These are phyloP conservation scores for Aspergillus sp. DNA, from an alignment of 2,329 filamentous ascomycete genomes.

Conservation along the genomic window DNA sequence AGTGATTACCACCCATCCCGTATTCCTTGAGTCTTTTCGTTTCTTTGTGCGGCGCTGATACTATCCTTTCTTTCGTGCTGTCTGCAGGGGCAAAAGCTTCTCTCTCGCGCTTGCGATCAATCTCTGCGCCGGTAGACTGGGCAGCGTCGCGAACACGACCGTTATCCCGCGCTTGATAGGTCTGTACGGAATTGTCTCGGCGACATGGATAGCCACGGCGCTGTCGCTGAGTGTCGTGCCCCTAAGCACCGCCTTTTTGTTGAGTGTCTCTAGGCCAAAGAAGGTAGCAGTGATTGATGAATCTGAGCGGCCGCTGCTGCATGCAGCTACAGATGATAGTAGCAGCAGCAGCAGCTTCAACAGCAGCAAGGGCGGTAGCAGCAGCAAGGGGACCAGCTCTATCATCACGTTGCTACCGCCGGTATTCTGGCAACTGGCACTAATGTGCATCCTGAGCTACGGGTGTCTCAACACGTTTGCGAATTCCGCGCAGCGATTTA, in stretches of 20 bases:
- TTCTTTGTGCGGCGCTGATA: not conserved
- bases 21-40: not conserved
- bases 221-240: not conserved
- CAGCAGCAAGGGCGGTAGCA: too few relatives aligned
- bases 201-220: constrained; percentile 5
- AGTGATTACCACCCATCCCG: not conserved
- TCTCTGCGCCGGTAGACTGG: not conserved
- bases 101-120: constrained; percentile 3
- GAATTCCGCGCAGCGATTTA: constrained; percentile 9
- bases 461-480: constrained; percentile 4
- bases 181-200: not conserved
- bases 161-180: not conserved
- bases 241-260: not conserved
- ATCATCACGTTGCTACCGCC: not conserved
- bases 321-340: too few relatives aligned
- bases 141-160: constrained; percentile 8
- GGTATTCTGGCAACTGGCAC: constrained; percentile 3
- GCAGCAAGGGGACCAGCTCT: too few relatives aligned
- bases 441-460: constrained; percentile 2
- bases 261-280: not conserved
- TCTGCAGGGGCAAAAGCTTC: not conserved
- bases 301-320: too few relatives aligned
- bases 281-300: too few relatives aligned
- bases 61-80: not conserved
- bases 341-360: too few relatives aligned